Conservation (phyloP, 306 rosid genomes). For the Arachis stenosperma region DNA sequence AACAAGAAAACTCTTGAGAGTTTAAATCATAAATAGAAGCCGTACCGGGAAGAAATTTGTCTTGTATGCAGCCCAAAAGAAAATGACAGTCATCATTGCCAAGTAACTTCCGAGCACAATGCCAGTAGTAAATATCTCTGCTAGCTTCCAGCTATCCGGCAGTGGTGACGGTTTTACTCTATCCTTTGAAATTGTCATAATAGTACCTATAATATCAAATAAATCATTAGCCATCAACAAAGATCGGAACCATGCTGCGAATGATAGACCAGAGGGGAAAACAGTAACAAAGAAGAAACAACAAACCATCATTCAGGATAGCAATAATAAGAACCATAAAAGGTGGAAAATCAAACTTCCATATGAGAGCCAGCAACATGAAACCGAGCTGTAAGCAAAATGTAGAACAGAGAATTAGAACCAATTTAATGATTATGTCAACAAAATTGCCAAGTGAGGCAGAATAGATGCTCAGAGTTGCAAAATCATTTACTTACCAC, state of each 20-base stretch:
- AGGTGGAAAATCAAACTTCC: constrained; percentile 97
- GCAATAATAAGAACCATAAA: constrained; percentile 98
- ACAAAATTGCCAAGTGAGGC: constrained; percentile 15
- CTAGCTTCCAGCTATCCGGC: constrained; percentile 98
- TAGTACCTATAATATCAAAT: constrained; percentile 67
- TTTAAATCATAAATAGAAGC: constrained; percentile 20
- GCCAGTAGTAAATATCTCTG: constrained; percentile 95
- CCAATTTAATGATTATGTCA: constrained; percentile 6
- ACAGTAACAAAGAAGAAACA: constrained; percentile 36
- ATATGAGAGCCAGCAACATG: constrained; percentile 94
- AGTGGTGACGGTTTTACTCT: constrained; percentile 96
- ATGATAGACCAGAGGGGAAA: not conserved
- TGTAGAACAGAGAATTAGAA: constrained; percentile 32
- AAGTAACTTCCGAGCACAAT: constrained; percentile 89
- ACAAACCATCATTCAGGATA: constrained; percentile 93
- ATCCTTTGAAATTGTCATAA: constrained; percentile 97
- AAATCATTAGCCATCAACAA: constrained; percentile 25
- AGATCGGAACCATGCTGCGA: not conserved
- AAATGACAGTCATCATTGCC: constrained; percentile 99
- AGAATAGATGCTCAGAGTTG: constrained; percentile 10
- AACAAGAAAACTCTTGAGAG: not conserved
- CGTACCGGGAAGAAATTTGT: constrained; percentile 91
- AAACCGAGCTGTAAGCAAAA: constrained; percentile 86
- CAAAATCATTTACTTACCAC: constrained; percentile 67
- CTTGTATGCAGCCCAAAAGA: constrained; percentile 96